These are phyloP conservation scores for Spatholobus suberectus DNA, from an alignment of 306 rosid genomes.

Conservation along the genomic window DNA sequence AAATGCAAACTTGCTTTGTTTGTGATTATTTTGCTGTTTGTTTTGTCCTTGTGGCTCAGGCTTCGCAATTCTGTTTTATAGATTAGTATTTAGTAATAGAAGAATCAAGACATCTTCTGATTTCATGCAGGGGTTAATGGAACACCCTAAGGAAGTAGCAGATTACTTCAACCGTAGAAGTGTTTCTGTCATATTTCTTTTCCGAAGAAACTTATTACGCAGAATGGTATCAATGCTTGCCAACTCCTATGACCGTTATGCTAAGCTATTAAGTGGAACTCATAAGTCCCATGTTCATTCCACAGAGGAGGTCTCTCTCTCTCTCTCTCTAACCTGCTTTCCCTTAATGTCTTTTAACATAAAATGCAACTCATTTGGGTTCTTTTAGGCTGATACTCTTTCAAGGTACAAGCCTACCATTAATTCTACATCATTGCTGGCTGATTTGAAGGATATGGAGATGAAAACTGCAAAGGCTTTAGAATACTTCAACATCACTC, in stretches of 20 bases:
- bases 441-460: slow-evolving; percentile 74
- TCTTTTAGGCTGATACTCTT: slow-evolving; percentile 75
- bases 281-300: slow-evolving; percentile 96
- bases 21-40: neutral
- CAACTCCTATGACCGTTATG: slow-evolving; percentile 85
- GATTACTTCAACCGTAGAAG: slow-evolving; percentile 77
- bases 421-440: slow-evolving; percentile 63
- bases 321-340: slow-evolving; percentile 32
- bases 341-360: neutral
- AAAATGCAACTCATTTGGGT: slow-evolving; percentile 32
- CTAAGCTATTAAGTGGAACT: slow-evolving; percentile 89
- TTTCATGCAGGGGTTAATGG: slow-evolving; percentile 81
- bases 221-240: slow-evolving; percentile 85
- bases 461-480: slow-evolving; percentile 60
- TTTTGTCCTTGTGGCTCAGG: neutral
- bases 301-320: slow-evolving; percentile 65
- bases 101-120: slow-evolving; percentile 36
- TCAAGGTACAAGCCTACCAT: slow-evolving; percentile 79
- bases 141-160: slow-evolving; percentile 73
- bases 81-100: slow-evolving; percentile 24
- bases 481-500: slow-evolving; percentile 69
- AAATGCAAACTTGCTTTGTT: slow-evolving; percentile 19
- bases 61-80: neutral
- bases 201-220: slow-evolving; percentile 77
- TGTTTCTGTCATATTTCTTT: slow-evolving; percentile 83